A percentile compares a stretch with the other conserved stretches of the same genome.
Conservation (phyloP, 1,284 basidiomycete genomes). For the Waitea zeae region DNA sequence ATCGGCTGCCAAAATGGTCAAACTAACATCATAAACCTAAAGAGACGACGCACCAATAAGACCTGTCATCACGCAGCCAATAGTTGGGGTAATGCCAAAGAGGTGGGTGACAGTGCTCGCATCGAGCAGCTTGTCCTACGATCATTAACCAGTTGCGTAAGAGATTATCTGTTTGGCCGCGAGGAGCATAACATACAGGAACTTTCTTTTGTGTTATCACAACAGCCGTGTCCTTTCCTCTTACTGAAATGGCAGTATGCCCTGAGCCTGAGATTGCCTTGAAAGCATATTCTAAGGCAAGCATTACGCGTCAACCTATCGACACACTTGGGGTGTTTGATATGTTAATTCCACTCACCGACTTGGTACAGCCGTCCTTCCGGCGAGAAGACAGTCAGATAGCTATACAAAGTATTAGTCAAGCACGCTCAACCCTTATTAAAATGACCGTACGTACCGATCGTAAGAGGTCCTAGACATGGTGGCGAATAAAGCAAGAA, state of each 20-base stretch:
- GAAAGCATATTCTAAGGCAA: slow-evolving; percentile 84
- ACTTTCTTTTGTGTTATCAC: slow-evolving; percentile 98
- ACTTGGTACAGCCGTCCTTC: slow-evolving; percentile 96
- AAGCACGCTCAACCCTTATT: neutral
- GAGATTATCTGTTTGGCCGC: too few relatives aligned
- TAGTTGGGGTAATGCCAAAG: slow-evolving; percentile 90
- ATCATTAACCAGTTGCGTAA: neutral
- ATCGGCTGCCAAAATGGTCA: slow-evolving; percentile 47
- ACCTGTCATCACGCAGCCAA: slow-evolving; percentile 97
- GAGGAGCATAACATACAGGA: slow-evolving; percentile 44
- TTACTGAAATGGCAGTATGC: slow-evolving; percentile 83
- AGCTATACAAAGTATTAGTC: slow-evolving; percentile 23
- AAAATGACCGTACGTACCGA: slow-evolving; percentile 20
- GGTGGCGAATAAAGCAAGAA: slow-evolving; percentile 10
- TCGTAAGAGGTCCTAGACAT: slow-evolving; percentile 81
- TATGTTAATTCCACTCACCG: slow-evolving; percentile 35
- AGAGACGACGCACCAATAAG: slow-evolving; percentile 52
- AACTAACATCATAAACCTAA: neutral
- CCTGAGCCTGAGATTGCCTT: slow-evolving; percentile 97
- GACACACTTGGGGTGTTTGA: too few relatives aligned
- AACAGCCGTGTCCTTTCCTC: slow-evolving; percentile 89
- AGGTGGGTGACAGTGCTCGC: slow-evolving; percentile 90
- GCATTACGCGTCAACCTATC: too few relatives aligned
- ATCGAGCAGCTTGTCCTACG: slow-evolving; percentile 93
- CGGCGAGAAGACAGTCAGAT: slow-evolving; percentile 87